Percentiles rank a stretch among this genome's conserved stretches.
These are phyloP conservation scores for Colletotrichum musicola DNA, from an alignment of 2,329 filamentous ascomycete genomes.

Conservation along the genomic window DNA sequence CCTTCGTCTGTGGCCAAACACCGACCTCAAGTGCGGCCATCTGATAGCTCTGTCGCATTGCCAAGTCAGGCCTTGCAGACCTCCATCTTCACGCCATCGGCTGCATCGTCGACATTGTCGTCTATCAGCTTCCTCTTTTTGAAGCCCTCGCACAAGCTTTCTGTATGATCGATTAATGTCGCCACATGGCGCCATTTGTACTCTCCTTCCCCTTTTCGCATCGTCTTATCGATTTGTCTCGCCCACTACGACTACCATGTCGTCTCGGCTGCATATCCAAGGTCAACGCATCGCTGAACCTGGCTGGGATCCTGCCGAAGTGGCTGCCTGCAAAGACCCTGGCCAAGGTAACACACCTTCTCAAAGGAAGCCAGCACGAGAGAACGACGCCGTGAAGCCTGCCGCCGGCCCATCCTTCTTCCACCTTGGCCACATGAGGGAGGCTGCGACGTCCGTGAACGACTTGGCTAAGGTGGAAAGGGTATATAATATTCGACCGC, in stretches of 20 bases:
- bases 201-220: constrained; percentile 35
- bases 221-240: constrained; percentile 28
- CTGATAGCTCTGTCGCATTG: constrained; percentile 36
- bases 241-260: background rate
- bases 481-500: constrained; percentile 17
- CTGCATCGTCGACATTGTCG: constrained; percentile 8
- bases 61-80: constrained; percentile 28
- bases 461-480: background rate
- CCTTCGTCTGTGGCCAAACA: background rate
- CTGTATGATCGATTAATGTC: constrained; percentile 13
- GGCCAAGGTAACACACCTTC: too few relatives aligned
- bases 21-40: constrained; percentile 4
- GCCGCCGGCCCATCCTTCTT: background rate
- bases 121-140: constrained; percentile 33
- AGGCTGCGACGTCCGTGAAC: background rate
- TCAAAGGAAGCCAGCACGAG: too few relatives aligned
- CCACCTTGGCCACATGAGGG: background rate
- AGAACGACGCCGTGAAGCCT: background rate
- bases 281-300: background rate
- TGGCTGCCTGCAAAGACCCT: too few relatives aligned
- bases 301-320: background rate
- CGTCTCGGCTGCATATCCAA: background rate
- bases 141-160: constrained; percentile 12
- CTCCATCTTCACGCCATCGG: background rate
- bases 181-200: constrained; percentile 32